Percentiles rank a stretch among this genome's conserved stretches.
phyloP scores from a whole-genome alignment of 2,329 filamentous ascomycete genomes.

The Claviceps arundinis region DNA sequence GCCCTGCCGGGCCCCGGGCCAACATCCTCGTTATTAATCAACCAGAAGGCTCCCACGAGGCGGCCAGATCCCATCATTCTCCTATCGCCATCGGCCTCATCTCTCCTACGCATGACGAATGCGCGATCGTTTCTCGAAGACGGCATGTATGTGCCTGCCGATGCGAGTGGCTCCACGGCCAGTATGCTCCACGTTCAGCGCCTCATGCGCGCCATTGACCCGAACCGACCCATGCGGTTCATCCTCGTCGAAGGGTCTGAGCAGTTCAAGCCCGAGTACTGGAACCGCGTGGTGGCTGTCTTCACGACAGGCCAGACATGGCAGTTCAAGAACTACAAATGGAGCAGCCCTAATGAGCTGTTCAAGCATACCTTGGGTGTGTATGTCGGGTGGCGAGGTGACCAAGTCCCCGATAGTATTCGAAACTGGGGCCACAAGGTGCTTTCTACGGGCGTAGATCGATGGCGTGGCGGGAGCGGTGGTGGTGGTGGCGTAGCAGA shows the following conservation, averaged over 20 bases:
- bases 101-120: conserved; percentile 87
- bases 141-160: conserved; percentile 67
- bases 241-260: conserved; percentile 88
- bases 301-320: conserved; percentile 96
- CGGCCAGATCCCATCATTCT: conserved; percentile 81
- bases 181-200: conserved; percentile 83
- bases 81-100: conserved; percentile 88
- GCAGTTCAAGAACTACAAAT: conserved; percentile 99
- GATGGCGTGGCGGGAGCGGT: conserved; percentile 47
- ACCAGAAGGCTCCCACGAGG: conserved; percentile 36
- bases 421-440: conserved; percentile 79
- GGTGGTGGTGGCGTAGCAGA: conserved; percentile 35
- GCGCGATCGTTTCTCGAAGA: conserved; percentile 86
- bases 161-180: conserved; percentile 50
- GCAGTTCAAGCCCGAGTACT: conserved; percentile 96
- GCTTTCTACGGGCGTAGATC: conserved; percentile 65
- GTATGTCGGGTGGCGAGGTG: conserved; percentile 83
- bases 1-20: conserved; percentile 25
- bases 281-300: conserved; percentile 86
- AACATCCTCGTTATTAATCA: conserved; percentile 36
- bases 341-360: conserved; percentile 75
- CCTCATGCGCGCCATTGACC: conserved; percentile 55
- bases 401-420: conserved; percentile 64
- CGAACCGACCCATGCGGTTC: conserved; percentile 68
- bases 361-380: conserved; percentile 82